Evolutionary conservation across 495 filamentous ascomycete genomes (phyloP).

Genomic region (Pyrenula aspistea): DNA sequence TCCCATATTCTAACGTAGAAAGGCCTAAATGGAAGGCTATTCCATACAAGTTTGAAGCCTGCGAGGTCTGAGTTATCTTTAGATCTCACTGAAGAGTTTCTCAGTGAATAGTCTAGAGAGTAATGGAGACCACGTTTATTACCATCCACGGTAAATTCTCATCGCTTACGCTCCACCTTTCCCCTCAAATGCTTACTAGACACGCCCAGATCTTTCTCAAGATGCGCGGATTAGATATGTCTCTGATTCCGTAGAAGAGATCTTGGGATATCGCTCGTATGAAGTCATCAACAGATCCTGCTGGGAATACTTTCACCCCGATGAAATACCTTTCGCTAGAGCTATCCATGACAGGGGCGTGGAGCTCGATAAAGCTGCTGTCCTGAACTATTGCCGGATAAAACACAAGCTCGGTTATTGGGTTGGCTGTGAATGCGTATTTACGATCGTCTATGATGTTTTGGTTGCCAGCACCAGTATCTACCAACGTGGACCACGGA

Average conservation of each 20-base stretch:
- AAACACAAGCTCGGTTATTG: conserved; percentile 56
- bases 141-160: conserved; percentile 72
- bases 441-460: conserved; percentile 79
- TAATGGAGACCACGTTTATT: conserved; percentile 94
- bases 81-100: neutral
- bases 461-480: conserved; percentile 77
- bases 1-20: neutral
- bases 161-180: conserved; percentile 5
- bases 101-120: conserved; percentile 7
- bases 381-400: conserved; percentile 68
- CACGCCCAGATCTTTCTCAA: conserved; percentile 47
- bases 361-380: conserved; percentile 72
- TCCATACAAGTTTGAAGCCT: neutral
- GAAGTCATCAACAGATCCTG: conserved; percentile 67
- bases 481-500: conserved; percentile 56
- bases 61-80: too few relatives aligned
- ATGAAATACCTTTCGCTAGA: conserved; percentile 66
- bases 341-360: conserved; percentile 63
- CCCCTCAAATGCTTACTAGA: conserved; percentile 1
- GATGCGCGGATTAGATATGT: conserved; percentile 77
- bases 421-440: conserved; percentile 80
- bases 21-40: neutral
- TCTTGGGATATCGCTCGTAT: conserved; percentile 66
- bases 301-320: conserved; percentile 80
- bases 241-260: conserved; percentile 71